A percentile compares a stretch with the other conserved stretches of the same genome.
phyloP scores from a whole-genome alignment of 306 rosid genomes.

The Malus fusca region DNA sequence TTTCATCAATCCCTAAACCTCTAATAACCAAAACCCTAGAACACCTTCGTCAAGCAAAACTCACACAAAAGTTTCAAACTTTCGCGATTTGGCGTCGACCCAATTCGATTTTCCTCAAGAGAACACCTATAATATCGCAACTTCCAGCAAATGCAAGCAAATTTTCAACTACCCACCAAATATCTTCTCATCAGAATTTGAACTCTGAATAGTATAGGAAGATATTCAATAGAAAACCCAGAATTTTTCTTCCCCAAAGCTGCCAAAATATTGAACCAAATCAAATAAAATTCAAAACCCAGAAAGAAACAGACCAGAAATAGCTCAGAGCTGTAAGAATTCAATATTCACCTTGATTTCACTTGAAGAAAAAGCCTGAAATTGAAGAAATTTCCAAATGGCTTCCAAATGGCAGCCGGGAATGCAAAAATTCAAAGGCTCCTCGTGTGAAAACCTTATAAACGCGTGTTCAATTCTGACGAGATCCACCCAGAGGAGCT shows the following conservation, averaged over 20 bases:
- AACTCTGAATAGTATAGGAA: conserved; percentile 11
- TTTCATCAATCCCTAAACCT: conserved; percentile 41
- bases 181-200: conserved; percentile 11
- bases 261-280: conserved; percentile 20
- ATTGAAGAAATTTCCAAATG: background rate
- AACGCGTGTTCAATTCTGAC: conserved; percentile 15
- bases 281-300: conserved; percentile 1
- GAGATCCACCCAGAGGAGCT: conserved; percentile 47
- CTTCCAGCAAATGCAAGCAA: conserved; percentile 8
- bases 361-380: background rate
- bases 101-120: conserved; percentile 22
- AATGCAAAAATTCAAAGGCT: conserved; percentile 13
- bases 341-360: conserved; percentile 9
- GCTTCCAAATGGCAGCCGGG: background rate
- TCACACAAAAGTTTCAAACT: conserved; percentile 20
- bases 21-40: conserved; percentile 36
- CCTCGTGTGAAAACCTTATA: conserved; percentile 11
- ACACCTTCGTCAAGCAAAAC: conserved; percentile 22
- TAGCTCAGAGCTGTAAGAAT: conserved; percentile 16
- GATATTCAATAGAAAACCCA: conserved; percentile 2
- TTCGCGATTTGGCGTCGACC: conserved; percentile 15
- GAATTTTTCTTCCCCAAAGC: conserved; percentile 6
- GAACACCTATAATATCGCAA: background rate
- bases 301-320: background rate
- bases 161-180: conserved; percentile 31